Evolutionary conservation across 202 grass and related monocot genomes (phyloP).

Genomic region (Saccharum hybrid): DNA sequence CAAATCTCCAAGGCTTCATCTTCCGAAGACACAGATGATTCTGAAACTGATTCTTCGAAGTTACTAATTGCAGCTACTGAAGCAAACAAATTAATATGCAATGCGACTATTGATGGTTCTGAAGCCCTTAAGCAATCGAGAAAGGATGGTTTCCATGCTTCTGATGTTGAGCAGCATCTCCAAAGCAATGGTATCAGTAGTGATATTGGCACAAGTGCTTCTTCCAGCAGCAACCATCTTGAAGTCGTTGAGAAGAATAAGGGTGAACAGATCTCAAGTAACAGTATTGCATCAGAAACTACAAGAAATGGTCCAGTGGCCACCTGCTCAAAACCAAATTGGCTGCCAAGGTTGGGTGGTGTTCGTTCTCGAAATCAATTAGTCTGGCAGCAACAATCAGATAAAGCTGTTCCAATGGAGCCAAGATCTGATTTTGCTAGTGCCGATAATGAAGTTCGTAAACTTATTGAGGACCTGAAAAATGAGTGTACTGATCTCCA

Average conservation of each 20-base stretch:
- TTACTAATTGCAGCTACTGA: conserved; percentile 45
- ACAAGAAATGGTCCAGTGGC: conserved; percentile 31
- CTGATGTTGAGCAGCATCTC: conserved; percentile 21
- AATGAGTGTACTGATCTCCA: conserved; percentile 58
- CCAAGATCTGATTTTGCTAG: conserved; percentile 53
- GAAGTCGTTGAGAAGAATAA: neutral
- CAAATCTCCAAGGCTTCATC: conserved; percentile 12
- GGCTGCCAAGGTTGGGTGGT: conserved; percentile 42
- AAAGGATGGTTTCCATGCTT: conserved; percentile 33
- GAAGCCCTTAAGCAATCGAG: conserved; percentile 18
- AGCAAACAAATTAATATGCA: conserved; percentile 41
- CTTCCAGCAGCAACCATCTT: conserved; percentile 41
- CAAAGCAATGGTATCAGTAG: conserved; percentile 22
- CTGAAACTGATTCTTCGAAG: conserved; percentile 37
- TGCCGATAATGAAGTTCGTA: conserved; percentile 56
- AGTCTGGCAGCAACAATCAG: conserved; percentile 48
- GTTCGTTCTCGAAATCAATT: conserved; percentile 49
- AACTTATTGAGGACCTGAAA: conserved; percentile 63
- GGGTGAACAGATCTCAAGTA: conserved; percentile 41
- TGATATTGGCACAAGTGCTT: conserved; percentile 12
- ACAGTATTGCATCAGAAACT: conserved; percentile 58
- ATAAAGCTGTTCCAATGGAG: conserved; percentile 44
- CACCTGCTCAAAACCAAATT: conserved; percentile 46
- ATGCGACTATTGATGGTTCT: conserved; percentile 23
- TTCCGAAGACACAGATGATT: conserved; percentile 48